phyloP scores from a whole-genome alignment of 2,329 filamentous ascomycete species.

The Neoarthrinium moseri region DNA sequence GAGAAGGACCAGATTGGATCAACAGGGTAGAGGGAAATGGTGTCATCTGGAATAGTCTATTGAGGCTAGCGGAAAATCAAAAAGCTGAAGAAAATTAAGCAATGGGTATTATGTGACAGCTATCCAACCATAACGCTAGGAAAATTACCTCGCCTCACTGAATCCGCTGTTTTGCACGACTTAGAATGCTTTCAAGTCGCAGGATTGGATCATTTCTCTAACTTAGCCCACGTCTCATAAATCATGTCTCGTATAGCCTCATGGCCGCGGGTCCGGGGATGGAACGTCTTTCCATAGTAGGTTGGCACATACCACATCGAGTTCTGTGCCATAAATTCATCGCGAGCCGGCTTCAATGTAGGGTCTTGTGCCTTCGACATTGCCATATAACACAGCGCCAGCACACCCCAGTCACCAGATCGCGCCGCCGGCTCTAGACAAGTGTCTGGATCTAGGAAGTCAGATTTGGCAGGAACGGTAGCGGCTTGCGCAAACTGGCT shows the following conservation, averaged over 20 bases:
- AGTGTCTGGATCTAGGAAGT: constrained; percentile 32
- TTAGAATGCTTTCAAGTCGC: too few species aligned
- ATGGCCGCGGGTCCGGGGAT: constrained; percentile 40
- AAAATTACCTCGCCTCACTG: too few species aligned
- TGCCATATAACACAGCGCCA: constrained; percentile 44
- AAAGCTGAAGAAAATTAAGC: neutral
- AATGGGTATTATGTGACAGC: too few species aligned
- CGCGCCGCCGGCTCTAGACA: constrained; percentile 33
- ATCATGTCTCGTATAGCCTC: constrained; percentile 33
- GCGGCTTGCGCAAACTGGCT: constrained; percentile 8
- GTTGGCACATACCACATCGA: constrained; percentile 47
- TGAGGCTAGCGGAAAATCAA: neutral
- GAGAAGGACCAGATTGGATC: neutral
- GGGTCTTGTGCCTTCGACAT: constrained; percentile 35
- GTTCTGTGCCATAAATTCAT: constrained; percentile 24
- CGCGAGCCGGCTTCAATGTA: constrained; percentile 27
- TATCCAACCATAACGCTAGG: too few species aligned
- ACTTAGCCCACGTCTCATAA: constrained; percentile 28
- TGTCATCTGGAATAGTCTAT: neutral
- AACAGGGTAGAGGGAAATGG: neutral
- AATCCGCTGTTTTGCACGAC: too few species aligned
- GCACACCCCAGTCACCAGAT: constrained; percentile 41
- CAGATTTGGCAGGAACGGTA: constrained; percentile 27
- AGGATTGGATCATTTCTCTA: constrained; percentile 4
- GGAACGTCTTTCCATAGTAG: constrained; percentile 45